phyloP scores from a whole-genome alignment of 1,139 yeast genomes.

The Diutina pseudorugosa region DNA sequence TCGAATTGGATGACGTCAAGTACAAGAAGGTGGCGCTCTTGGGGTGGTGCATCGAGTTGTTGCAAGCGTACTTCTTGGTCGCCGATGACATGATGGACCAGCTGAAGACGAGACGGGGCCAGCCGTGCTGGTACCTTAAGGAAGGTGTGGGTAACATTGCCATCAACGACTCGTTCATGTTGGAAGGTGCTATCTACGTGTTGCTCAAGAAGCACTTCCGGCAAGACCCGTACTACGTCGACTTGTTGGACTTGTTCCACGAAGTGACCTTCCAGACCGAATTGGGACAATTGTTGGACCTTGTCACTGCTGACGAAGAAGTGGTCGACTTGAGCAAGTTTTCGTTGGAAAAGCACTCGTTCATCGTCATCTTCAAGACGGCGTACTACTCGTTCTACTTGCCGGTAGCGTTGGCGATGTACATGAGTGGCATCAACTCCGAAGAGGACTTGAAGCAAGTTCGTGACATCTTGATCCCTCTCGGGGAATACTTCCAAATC shows the following conservation, averaged over 20 bases:
- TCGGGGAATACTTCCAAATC: slow-evolving; percentile 97
- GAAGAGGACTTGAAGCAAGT: slow-evolving; percentile 80
- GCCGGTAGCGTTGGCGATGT: slow-evolving; percentile 97
- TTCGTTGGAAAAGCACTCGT: slow-evolving; percentile 80
- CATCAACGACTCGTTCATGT: slow-evolving; percentile 93
- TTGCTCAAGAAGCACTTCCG: slow-evolving; percentile 84
- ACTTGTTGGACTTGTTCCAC: slow-evolving; percentile 83
- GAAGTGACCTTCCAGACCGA: slow-evolving; percentile 96
- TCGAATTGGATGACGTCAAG: slow-evolving; percentile 53
- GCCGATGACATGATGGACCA: slow-evolving; percentile 99
- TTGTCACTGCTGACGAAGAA: slow-evolving; percentile 96
- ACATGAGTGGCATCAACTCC: slow-evolving; percentile 66
- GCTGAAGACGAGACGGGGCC: slow-evolving; percentile 95
- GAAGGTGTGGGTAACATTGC: slow-evolving; percentile 85
- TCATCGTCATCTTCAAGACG: slow-evolving; percentile 92
- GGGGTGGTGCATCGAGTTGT: slow-evolving; percentile 93
- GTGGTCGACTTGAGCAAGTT: slow-evolving; percentile 80
- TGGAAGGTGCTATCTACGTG: slow-evolving; percentile 88
- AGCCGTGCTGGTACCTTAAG: slow-evolving; percentile 91
- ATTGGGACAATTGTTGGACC: slow-evolving; percentile 88
- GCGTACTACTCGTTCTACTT: slow-evolving; percentile 95
- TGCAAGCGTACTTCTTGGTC: slow-evolving; percentile 94
- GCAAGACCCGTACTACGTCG: slow-evolving; percentile 72
- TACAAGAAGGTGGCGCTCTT: slow-evolving; percentile 78
- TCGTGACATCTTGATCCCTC: slow-evolving; percentile 74